Percentiles rank a stretch among this genome's conserved stretches.
Evolutionary conservation across 306 rosid genomes (phyloP).

Genomic region (Aeschynomene evenia): DNA sequence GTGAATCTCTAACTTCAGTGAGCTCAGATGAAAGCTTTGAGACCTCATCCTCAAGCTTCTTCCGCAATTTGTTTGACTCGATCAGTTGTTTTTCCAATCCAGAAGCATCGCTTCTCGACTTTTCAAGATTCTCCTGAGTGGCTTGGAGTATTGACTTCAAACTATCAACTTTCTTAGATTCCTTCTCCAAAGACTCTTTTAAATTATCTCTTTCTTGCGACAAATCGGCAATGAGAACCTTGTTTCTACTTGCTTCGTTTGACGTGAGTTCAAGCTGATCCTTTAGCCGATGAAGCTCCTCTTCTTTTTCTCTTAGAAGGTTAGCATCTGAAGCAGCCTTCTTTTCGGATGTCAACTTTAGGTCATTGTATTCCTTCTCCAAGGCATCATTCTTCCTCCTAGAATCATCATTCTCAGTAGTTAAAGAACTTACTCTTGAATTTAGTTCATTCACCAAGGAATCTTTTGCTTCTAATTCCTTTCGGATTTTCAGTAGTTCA

Average conservation of each 20-base stretch:
- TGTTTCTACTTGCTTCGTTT: constrained; percentile 42
- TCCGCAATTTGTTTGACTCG: constrained; percentile 39
- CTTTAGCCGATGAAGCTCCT: constrained; percentile 51
- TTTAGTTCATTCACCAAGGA: constrained; percentile 56
- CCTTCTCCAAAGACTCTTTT: constrained; percentile 46
- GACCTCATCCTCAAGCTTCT: constrained; percentile 54
- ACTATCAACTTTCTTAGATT: constrained; percentile 41
- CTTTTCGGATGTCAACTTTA: constrained; percentile 51
- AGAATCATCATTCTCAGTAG: constrained; percentile 42
- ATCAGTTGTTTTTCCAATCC: constrained; percentile 49
- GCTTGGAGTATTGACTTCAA: constrained; percentile 57
- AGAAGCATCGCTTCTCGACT: constrained; percentile 59
- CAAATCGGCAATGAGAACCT: constrained; percentile 49
- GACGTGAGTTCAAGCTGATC: constrained; percentile 50
- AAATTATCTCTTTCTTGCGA: constrained; percentile 54
- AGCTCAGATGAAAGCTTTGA: constrained; percentile 61
- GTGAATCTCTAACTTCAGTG: constrained; percentile 50
- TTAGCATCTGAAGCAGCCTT: constrained; percentile 61
- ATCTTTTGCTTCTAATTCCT: constrained; percentile 56
- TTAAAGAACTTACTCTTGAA: constrained; percentile 47
- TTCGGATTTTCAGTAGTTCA: constrained; percentile 48
- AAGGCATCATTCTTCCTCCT: constrained; percentile 44
- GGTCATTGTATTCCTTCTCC: constrained; percentile 51
- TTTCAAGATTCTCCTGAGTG: constrained; percentile 52
- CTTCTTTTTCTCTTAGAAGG: constrained; percentile 63